A percentile compares a stretch with the other conserved stretches of the same genome.
Conservation (phyloP, 225 moss, liverwort and hornwort species). For the Bryoerythrophyllum caledonicum region DNA sequence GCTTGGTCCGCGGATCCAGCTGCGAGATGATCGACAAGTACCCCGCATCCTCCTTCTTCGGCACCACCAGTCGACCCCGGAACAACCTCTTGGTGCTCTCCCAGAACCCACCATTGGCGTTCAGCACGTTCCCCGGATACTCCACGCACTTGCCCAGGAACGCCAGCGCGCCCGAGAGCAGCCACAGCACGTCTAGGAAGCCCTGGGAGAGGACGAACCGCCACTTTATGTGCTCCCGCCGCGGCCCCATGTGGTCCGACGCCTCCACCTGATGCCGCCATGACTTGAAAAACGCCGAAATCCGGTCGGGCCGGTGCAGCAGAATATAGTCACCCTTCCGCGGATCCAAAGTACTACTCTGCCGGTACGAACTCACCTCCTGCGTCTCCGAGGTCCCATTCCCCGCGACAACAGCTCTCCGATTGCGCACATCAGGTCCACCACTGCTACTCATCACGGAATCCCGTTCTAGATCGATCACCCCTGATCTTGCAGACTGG, state of each 20-base stretch:
- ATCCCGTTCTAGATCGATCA: no score
- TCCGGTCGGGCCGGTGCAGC: conserved; percentile 5
- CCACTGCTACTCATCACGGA: not conserved
- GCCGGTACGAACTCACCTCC: not conserved
- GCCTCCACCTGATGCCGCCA: not conserved
- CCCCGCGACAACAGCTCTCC: not conserved
- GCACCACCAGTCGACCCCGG: not conserved
- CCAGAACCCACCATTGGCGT: conserved; percentile 20
- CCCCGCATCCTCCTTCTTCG: not conserved
- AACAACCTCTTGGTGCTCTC: not conserved
- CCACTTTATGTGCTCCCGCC: not conserved
- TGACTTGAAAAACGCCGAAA: conserved; percentile 8
- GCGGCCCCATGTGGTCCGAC: not conserved
- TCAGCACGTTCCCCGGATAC: conserved; percentile 28
- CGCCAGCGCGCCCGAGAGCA: not conserved
- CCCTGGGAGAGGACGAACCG: conserved; percentile 12
- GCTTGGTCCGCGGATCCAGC: conserved; percentile 48
- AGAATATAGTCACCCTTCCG: conserved; percentile 17
- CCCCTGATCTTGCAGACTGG: no score
- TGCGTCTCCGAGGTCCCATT: not conserved
- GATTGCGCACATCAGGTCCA: not conserved
- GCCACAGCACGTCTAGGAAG: conserved; percentile 19
- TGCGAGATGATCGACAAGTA: conserved; percentile 31
- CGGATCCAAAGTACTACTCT: not conserved
- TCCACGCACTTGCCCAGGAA: conserved; percentile 31